These are phyloP conservation scores for Xenosphaeropsis pyriputrescens DNA, from an alignment of 2,329 filamentous ascomycete species.

Conservation along the genomic window DNA sequence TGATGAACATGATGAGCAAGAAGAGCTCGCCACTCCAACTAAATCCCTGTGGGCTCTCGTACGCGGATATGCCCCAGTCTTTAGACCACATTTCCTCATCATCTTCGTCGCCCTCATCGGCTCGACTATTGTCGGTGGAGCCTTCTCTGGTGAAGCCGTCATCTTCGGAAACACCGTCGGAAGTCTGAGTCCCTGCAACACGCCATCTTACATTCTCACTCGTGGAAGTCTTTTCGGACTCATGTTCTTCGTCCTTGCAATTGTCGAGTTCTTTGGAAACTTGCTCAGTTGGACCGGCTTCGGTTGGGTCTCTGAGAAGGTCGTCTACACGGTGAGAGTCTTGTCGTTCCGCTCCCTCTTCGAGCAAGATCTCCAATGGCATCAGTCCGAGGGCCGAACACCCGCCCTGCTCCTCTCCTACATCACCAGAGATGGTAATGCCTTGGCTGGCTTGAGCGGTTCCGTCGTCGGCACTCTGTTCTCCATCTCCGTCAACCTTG, in stretches of 20 bases:
- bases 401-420: conserved; percentile 29
- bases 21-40: conserved; percentile 5
- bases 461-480: conserved; percentile 44
- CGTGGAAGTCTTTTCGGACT: conserved; percentile 26
- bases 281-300: conserved; percentile 19
- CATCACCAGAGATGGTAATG: conserved; percentile 30
- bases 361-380: conserved; percentile 25
- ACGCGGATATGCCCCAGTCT: conserved; percentile 2
- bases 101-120: conserved; percentile 1
- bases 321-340: conserved; percentile 22
- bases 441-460: conserved; percentile 32
- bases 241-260: conserved; percentile 31
- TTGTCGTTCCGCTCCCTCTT: conserved; percentile 29
- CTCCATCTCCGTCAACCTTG: conserved; percentile 43
- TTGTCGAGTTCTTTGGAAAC: conserved; percentile 21
- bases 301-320: conserved; percentile 20
- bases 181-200: conserved; percentile 21
- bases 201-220: conserved; percentile 6
- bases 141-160: conserved; percentile 21
- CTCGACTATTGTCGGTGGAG: conserved; percentile 15
- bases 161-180: conserved; percentile 18
- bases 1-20: too few species aligned
- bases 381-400: conserved; percentile 28
- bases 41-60: conserved; percentile 6
- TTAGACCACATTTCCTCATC: neutral